These are phyloP conservation scores for Pseudomassariella vexata DNA, from an alignment of 2,329 filamentous ascomycete species.

Conservation along the genomic window DNA sequence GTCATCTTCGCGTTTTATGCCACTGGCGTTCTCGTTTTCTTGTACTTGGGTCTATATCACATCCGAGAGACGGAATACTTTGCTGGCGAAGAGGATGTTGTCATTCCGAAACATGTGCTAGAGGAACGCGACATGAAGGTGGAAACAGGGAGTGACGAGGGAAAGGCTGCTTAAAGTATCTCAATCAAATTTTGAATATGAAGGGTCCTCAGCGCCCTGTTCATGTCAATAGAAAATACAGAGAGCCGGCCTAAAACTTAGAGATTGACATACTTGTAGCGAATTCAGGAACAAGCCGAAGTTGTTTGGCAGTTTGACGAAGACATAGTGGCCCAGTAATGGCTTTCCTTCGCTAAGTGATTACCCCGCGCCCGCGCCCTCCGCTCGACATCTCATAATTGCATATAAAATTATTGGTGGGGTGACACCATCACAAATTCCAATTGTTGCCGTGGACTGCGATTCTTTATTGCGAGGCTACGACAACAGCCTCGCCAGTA, in stretches of 20 bases:
- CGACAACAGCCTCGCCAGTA: conserved; percentile 4
- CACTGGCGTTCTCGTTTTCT: conserved; percentile 3
- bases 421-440: conserved; percentile 9
- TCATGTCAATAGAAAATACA: no score
- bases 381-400: conserved; percentile 7
- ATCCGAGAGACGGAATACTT: conserved; percentile 21
- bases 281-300: no score
- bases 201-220: no score
- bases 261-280: no score
- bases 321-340: no score
- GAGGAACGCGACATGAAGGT: no score
- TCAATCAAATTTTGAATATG: no score
- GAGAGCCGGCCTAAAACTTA: no score
- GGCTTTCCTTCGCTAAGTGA: no score
- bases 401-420: conserved; percentile 11
- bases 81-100: conserved; percentile 16
- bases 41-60: conserved; percentile 14
- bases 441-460: conserved; percentile 2
- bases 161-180: no score
- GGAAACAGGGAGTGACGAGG: no score
- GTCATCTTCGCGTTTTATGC: conserved; percentile 1
- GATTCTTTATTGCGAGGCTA: background rate
- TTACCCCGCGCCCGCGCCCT: conserved; percentile 12
- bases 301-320: no score
- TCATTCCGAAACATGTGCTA: conserved; percentile 20